A percentile compares a stretch with the other conserved stretches of the same genome.
Evolutionary conservation across 2,329 filamentous ascomycete genomes (phyloP).

Genomic region (Stagonosporopsis rhizophila): DNA sequence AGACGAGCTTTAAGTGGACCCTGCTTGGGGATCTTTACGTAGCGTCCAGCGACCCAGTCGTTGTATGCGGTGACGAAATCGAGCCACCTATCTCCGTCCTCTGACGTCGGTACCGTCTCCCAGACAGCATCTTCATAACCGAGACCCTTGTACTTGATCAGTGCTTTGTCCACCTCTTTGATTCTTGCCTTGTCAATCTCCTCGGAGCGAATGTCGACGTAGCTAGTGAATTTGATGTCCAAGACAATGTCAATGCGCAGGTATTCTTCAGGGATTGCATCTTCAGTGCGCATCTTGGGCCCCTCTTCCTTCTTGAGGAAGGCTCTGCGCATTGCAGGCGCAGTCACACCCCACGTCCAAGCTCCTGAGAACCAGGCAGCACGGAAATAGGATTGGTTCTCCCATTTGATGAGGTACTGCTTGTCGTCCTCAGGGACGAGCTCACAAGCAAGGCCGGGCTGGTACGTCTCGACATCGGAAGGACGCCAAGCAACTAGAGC

Average conservation of each 20-base stretch:
- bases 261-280: conserved; percentile 88
- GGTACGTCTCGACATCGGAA: conserved; percentile 63
- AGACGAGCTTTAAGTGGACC: conserved; percentile 70
- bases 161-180: conserved; percentile 73
- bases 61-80: conserved; percentile 85
- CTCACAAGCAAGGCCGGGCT: conserved; percentile 59
- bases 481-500: conserved; percentile 90
- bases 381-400: conserved; percentile 78
- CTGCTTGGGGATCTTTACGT: conserved; percentile 67
- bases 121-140: conserved; percentile 90
- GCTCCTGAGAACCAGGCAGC: conserved; percentile 86
- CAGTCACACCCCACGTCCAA: conserved; percentile 81
- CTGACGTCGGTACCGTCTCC: conserved; percentile 76
- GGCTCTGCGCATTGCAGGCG: conserved; percentile 69
- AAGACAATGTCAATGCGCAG: conserved; percentile 89
- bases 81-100: conserved; percentile 73
- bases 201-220: conserved; percentile 65
- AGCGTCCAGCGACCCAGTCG: conserved; percentile 82
- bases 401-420: conserved; percentile 93
- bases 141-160: conserved; percentile 92
- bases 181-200: conserved; percentile 75
- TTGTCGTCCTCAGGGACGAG: conserved; percentile 77
- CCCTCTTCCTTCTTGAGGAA: conserved; percentile 76
- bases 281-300: conserved; percentile 73
- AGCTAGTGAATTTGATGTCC: conserved; percentile 72